These are phyloP conservation scores for Aureobasidium musti DNA, from an alignment of 2,329 filamentous ascomycete genomes.

Conservation along the genomic window DNA sequence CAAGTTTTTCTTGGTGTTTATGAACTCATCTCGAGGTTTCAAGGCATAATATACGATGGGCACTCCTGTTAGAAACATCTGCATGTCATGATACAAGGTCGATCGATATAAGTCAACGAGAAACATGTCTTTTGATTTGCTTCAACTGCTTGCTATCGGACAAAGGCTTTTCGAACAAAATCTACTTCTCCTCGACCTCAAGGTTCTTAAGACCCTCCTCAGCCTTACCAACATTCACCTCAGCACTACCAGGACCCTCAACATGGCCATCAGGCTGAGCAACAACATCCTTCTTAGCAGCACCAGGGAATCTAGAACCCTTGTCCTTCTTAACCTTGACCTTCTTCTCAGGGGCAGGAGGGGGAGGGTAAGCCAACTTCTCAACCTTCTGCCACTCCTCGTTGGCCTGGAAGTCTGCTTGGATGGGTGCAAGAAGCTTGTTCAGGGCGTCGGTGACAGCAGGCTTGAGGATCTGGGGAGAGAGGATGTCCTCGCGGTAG, in stretches of 20 bases:
- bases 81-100: no score
- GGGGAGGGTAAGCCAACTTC: constrained; percentile 77
- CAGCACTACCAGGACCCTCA: constrained; percentile 46
- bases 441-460: constrained; percentile 74
- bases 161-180: no score
- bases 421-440: constrained; percentile 75
- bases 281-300: constrained; percentile 38
- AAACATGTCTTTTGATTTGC: no score
- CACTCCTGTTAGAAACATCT: no score
- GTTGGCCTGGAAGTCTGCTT: constrained; percentile 67
- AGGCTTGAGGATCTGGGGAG: constrained; percentile 85
- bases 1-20: no score
- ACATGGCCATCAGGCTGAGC: constrained; percentile 51
- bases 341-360: constrained; percentile 61
- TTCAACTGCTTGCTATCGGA: no score
- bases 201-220: constrained; percentile 46
- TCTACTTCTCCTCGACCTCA: constrained; percentile 30
- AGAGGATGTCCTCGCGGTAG: constrained; percentile 68
- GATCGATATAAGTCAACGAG: no score
- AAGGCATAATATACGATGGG: no score
- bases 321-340: constrained; percentile 75
- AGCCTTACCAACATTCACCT: constrained; percentile 47
- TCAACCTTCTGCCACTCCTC: constrained; percentile 79
- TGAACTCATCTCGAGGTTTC: no score
- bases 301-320: constrained; percentile 64